Evolutionary conservation across 1,139 yeast species (phyloP), one percentile per base, ranked within the genome.

Genomic region (Nakaseomyces uthaithaninus): DNA sequence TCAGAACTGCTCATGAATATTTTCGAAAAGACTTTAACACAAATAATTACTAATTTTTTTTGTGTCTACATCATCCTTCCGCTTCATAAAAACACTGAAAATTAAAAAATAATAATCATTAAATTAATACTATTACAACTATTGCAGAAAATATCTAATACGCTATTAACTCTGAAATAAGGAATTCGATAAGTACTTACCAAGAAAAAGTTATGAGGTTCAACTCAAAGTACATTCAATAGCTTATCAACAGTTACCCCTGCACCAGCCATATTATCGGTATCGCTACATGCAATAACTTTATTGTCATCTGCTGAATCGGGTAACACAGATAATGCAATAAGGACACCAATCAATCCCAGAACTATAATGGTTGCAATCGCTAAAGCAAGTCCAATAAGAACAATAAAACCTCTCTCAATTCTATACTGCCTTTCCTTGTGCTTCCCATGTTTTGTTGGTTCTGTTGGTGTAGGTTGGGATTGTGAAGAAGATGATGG

Each of bases 321-420:
- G 42, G 52, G 64, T 64, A 62, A 64, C 53, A 68, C 67, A 60
- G 64, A 51, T 66, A 57, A 64, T 69, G 66, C 65, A 57, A 72
- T 37, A 72, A 67, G 37, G 68, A 66, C 55, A 72, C 83, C 87
- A 33, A 77, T 58, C 20, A 76, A 64, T 20, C 91, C 82, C 40
- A 89, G 60, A 1, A 84, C 57, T 9, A 80, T 67, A 36, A 89
- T 75, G 2, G 95, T 76, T 1, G 91, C 95, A 31, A 91, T 61
- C 0, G 97, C 89, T 55, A 91, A 74, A 0, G 96, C 97, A 43
- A 87, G 71, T 0, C 95, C 81, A 27, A 91, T 77, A 24, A 95
- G 80, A 6, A 87, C 94, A 15, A 89, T 87, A 57, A 79, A 85
- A 1, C 97, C 97, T 16, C 72, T 59, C 49, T 61, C 56, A 51